phyloP scores from a whole-genome alignment of 2,329 filamentous ascomycete genomes.

The Pseudogymnoascus sp. region DNA sequence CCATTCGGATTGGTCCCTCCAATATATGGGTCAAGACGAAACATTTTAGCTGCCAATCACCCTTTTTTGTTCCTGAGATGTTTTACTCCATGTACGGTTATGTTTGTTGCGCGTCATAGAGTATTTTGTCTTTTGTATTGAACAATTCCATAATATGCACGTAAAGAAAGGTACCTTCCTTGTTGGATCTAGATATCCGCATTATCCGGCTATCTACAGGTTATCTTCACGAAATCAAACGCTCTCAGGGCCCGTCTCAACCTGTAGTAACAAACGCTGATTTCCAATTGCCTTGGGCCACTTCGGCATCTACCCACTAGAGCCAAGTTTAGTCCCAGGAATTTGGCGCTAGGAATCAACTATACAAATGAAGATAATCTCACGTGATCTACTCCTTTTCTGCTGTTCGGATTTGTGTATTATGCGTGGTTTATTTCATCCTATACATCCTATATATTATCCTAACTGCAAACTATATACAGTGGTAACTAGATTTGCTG shows the following conservation, averaged over 20 bases:
- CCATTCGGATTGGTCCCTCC: constrained; percentile 5
- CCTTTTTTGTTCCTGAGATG: not conserved
- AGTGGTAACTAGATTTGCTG: not conserved
- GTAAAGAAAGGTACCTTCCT: not conserved
- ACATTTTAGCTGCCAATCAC: constrained; percentile 1
- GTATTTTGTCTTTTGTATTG: not conserved
- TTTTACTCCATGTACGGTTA: not conserved
- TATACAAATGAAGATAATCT: not conserved
- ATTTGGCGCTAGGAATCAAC: not conserved
- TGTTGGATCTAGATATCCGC: not conserved
- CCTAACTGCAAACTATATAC: not conserved
- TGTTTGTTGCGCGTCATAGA: not conserved
- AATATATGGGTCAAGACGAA: constrained; percentile 5
- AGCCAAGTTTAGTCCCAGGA: not conserved
- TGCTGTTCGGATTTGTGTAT: too few relatives aligned
- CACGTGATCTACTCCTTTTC: not conserved
- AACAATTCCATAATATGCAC: not conserved
- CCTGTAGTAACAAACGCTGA: not conserved
- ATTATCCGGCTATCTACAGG: not conserved
- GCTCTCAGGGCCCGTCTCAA: not conserved
- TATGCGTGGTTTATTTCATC: not conserved
- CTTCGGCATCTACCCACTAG: not conserved
- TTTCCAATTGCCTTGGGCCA: not conserved
- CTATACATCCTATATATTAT: not conserved
- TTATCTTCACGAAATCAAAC: not conserved